Conservation (phyloP, 2,329 filamentous ascomycete species). For the Xylariomycetidae sp. region DNA sequence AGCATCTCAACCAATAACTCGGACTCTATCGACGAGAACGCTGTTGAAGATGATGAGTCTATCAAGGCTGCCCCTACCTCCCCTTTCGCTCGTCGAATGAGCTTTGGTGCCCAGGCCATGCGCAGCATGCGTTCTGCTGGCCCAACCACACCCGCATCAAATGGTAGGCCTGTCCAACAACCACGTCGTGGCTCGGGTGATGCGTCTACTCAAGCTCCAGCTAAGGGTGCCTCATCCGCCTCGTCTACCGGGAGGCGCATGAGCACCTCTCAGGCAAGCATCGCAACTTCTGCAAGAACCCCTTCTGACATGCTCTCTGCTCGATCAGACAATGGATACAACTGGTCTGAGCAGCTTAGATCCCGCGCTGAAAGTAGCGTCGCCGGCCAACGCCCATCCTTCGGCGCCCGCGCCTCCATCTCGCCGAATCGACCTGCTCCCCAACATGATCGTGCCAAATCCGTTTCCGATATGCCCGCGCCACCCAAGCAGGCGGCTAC, state of each 20-base stretch:
- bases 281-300: conserved; percentile 50
- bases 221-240: conserved; percentile 33
- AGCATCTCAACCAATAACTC: conserved; percentile 66
- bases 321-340: conserved; percentile 86
- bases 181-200: conserved; percentile 20
- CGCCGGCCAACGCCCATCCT: conserved; percentile 50
- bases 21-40: conserved; percentile 65
- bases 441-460: conserved; percentile 64
- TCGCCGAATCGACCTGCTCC: conserved; percentile 39
- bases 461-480: conserved; percentile 59
- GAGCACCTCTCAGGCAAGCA: conserved; percentile 52
- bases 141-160: conserved; percentile 56
- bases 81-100: conserved; percentile 80
- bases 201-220: conserved; percentile 21
- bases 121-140: conserved; percentile 60
- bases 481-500: conserved; percentile 48
- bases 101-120: conserved; percentile 80
- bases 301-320: conserved; percentile 60
- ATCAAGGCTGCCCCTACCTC: conserved; percentile 59
- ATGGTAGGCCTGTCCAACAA: conserved; percentile 52
- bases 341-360: conserved; percentile 95
- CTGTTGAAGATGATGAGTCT: conserved; percentile 65
- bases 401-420: conserved; percentile 39
- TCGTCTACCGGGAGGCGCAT: conserved; percentile 28
- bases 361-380: conserved; percentile 81